Conservation (phyloP, 495 filamentous ascomycete genomes). For the Neurospora sp. region DNA sequence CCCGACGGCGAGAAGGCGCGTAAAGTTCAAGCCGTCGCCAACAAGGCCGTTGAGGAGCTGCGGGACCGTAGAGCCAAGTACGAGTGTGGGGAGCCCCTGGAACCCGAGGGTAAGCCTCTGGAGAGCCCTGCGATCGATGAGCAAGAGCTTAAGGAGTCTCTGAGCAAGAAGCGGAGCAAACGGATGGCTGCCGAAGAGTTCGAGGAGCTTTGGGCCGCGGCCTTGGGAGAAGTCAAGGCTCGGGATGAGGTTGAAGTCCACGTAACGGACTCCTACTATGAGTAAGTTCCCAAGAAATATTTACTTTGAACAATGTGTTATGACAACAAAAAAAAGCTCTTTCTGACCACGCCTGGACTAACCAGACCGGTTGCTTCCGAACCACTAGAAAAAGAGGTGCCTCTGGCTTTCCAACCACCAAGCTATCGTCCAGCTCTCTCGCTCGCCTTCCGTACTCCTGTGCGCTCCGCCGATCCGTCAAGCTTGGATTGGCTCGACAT, state of each 20-base stretch:
- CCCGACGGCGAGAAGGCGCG: slow-evolving; percentile 88
- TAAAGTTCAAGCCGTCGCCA: slow-evolving; percentile 73
- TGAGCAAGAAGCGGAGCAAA: slow-evolving; percentile 62
- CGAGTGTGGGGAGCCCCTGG: slow-evolving; percentile 73
- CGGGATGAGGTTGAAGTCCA: slow-evolving; percentile 72
- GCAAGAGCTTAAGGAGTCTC: slow-evolving; percentile 62
- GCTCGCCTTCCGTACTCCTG: slow-evolving; percentile 80
- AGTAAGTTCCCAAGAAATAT: slow-evolving; percentile 49
- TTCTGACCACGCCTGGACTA: slow-evolving; percentile 47
- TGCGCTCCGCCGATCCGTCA: slow-evolving; percentile 77
- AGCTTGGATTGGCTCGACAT: slow-evolving; percentile 89
- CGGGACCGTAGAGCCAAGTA: slow-evolving; percentile 77
- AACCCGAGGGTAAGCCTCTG: slow-evolving; percentile 47
- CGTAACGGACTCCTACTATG: slow-evolving; percentile 32
- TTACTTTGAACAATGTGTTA: slow-evolving; percentile 3
- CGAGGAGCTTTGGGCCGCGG: slow-evolving; percentile 80
- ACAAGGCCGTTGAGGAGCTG: slow-evolving; percentile 80
- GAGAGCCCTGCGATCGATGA: slow-evolving; percentile 59
- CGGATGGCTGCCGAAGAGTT: slow-evolving; percentile 80
- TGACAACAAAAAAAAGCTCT: slow-evolving; percentile 13
- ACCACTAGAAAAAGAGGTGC: slow-evolving; percentile 62
- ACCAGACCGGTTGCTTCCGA: slow-evolving; percentile 57
- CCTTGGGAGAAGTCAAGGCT: slow-evolving; percentile 72
- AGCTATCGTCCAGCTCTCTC: slow-evolving; percentile 65
- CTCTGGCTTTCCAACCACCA: slow-evolving; percentile 42